These are phyloP conservation scores for Septoria petroselini DNA, from an alignment of 2,329 filamentous ascomycete species.

Conservation along the genomic window DNA sequence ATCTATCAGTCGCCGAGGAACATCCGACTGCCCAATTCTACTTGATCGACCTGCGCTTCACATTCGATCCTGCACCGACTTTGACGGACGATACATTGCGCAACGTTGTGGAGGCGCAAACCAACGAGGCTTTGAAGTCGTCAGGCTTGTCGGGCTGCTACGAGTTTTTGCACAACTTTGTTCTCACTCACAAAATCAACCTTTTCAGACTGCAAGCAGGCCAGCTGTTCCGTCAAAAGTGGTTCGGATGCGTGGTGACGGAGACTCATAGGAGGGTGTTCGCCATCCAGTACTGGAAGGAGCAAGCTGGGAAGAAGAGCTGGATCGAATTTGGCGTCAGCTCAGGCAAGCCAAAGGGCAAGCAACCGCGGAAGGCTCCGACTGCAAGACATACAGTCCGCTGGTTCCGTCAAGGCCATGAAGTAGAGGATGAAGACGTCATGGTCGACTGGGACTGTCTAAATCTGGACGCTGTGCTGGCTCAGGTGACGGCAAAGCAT, in stretches of 20 bases:
- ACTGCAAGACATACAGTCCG: conserved; percentile 55
- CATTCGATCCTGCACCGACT: conserved; percentile 66
- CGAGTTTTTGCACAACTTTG: conserved; percentile 79
- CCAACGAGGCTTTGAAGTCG: conserved; percentile 67
- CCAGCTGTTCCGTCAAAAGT: conserved; percentile 65
- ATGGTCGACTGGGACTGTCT: conserved; percentile 64
- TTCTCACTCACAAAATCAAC: conserved; percentile 85
- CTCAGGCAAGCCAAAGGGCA: conserved; percentile 52
- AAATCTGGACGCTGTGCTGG: conserved; percentile 71
- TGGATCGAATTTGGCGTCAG: conserved; percentile 87
- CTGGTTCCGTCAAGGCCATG: conserved; percentile 82
- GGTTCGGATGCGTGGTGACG: conserved; percentile 74
- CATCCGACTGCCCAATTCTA: conserved; percentile 80
- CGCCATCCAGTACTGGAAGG: conserved; percentile 86
- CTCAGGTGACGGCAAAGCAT: conserved; percentile 71
- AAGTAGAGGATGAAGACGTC: conserved; percentile 64
- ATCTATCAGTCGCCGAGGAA: conserved; percentile 85
- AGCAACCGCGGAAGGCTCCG: conserved; percentile 34
- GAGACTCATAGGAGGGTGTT: conserved; percentile 78
- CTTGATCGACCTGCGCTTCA: conserved; percentile 87
- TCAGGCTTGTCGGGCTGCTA: conserved; percentile 79
- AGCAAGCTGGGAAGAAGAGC: conserved; percentile 68
- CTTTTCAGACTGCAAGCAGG: conserved; percentile 75
- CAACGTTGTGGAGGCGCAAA: conserved; percentile 63
- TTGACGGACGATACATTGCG: conserved; percentile 62